A percentile compares a stretch with the other conserved stretches of the same genome.
Conservation (phyloP, 2,329 filamentous ascomycete genomes). For the Penicillium brasilianum region DNA sequence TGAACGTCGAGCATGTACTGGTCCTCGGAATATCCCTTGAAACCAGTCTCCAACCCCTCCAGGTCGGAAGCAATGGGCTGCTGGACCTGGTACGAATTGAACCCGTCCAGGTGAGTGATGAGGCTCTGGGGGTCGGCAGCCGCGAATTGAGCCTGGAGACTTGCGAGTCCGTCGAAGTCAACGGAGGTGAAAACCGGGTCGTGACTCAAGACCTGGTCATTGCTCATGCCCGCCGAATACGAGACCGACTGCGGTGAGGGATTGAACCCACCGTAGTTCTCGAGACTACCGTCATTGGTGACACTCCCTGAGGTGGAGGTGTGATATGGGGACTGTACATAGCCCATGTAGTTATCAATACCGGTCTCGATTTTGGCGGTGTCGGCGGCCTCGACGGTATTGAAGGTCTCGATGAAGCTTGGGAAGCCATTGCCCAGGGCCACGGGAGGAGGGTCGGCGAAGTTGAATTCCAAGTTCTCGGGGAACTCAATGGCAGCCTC, state of each 20-base stretch:
- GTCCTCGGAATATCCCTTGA: constrained; percentile 24
- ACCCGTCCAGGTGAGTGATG: constrained; percentile 33
- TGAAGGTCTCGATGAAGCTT: constrained; percentile 27
- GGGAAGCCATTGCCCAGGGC: constrained; percentile 33
- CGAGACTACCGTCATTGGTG: no score
- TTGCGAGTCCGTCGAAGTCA: constrained; percentile 32
- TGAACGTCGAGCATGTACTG: constrained; percentile 13
- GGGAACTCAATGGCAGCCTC: constrained; percentile 21
- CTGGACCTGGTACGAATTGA: constrained; percentile 33
- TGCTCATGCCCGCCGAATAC: neutral
- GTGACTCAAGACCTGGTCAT: constrained; percentile 24
- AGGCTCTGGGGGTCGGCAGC: constrained; percentile 36
- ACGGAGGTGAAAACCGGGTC: constrained; percentile 26
- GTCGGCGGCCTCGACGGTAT: no score
- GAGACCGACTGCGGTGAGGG: constrained; percentile 11
- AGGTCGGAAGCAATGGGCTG: constrained; percentile 27
- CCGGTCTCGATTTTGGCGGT: no score
- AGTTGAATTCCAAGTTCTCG: constrained; percentile 32
- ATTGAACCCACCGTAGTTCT: neutral
- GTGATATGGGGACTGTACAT: neutral
- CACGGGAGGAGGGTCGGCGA: constrained; percentile 34
- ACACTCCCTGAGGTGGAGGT: no score
- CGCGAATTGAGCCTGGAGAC: constrained; percentile 37
- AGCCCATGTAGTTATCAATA: neutral
- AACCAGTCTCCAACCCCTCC: neutral